phyloP scores from a whole-genome alignment of 2,329 filamentous ascomycete species.

The Aspergillus niger region DNA sequence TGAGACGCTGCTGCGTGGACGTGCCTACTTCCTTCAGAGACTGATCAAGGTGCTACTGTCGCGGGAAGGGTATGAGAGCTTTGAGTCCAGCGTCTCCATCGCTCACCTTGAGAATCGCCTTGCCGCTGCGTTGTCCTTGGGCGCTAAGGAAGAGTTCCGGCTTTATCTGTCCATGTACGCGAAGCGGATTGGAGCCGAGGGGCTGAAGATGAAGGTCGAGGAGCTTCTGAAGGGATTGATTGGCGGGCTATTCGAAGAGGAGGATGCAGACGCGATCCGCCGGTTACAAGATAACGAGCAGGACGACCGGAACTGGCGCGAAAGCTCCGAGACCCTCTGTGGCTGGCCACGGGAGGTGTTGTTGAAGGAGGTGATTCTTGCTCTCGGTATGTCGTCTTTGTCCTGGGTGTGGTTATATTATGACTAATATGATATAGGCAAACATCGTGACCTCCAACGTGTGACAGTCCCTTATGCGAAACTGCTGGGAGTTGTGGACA shows the following conservation, averaged over 20 bases:
- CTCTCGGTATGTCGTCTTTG: conserved; percentile 68
- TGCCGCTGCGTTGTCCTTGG: conserved; percentile 81
- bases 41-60: conserved; percentile 87
- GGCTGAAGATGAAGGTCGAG: conserved; percentile 83
- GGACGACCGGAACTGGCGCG: conserved; percentile 49
- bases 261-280: conserved; percentile 49
- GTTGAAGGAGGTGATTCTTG: conserved; percentile 86
- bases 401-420: neutral
- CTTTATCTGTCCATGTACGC: conserved; percentile 98
- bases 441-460: conserved; percentile 91
- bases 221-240: conserved; percentile 82
- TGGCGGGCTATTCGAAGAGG: conserved; percentile 65
- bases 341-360: conserved; percentile 89
- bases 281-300: conserved; percentile 34
- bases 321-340: conserved; percentile 69
- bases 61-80: conserved; percentile 85
- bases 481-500: conserved; percentile 62
- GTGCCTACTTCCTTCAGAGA: conserved; percentile 86
- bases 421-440: conserved; percentile 60
- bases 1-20: conserved; percentile 85
- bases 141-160: conserved; percentile 87
- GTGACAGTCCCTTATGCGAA: conserved; percentile 94
- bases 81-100: conserved; percentile 88
- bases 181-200: conserved; percentile 90
- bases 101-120: conserved; percentile 94